phyloP scores from a whole-genome alignment of 106 monocot genomes.

The Agapanthus africanus region DNA sequence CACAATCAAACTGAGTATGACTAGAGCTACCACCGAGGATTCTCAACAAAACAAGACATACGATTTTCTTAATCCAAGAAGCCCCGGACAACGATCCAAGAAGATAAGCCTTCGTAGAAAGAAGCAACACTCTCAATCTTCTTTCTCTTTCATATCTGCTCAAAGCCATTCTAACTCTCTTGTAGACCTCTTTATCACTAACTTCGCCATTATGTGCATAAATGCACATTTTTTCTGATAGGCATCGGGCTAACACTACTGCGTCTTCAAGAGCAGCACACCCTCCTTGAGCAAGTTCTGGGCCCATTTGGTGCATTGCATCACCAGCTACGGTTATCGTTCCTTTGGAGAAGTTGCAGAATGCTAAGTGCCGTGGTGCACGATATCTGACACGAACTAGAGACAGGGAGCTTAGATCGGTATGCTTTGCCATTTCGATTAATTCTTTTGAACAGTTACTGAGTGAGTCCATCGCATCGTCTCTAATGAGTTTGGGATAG shows the following conservation, averaged over 20 bases:
- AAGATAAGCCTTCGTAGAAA: slow-evolving; percentile 15
- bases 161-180: slow-evolving; percentile 7
- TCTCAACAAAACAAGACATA: not conserved
- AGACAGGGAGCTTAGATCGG: slow-evolving; percentile 14
- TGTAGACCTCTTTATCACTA: not conserved
- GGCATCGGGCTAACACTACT: slow-evolving; percentile 32
- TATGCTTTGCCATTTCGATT: slow-evolving; percentile 18
- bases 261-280: slow-evolving; percentile 28
- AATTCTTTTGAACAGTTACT: slow-evolving; percentile 13
- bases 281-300: slow-evolving; percentile 28
- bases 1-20: slow-evolving; percentile 19
- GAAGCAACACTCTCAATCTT: slow-evolving; percentile 14
- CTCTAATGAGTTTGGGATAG: slow-evolving; percentile 18
- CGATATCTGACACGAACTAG: slow-evolving; percentile 23
- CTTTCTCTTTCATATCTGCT: slow-evolving; percentile 10
- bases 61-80: slow-evolving; percentile 7
- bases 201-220: not conserved
- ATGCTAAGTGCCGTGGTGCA: slow-evolving; percentile 21
- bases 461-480: slow-evolving; percentile 8
- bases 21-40: slow-evolving; percentile 7
- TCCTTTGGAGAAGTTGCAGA: slow-evolving; percentile 17
- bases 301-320: slow-evolving; percentile 36
- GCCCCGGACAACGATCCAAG: slow-evolving; percentile 3
- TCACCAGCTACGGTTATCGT: slow-evolving; percentile 33
- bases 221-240: not conserved